Percentiles rank a stretch among this genome's conserved stretches.
phyloP scores from a whole-genome alignment of 2,329 filamentous ascomycete genomes.

The Microcyclospora pomicola region DNA sequence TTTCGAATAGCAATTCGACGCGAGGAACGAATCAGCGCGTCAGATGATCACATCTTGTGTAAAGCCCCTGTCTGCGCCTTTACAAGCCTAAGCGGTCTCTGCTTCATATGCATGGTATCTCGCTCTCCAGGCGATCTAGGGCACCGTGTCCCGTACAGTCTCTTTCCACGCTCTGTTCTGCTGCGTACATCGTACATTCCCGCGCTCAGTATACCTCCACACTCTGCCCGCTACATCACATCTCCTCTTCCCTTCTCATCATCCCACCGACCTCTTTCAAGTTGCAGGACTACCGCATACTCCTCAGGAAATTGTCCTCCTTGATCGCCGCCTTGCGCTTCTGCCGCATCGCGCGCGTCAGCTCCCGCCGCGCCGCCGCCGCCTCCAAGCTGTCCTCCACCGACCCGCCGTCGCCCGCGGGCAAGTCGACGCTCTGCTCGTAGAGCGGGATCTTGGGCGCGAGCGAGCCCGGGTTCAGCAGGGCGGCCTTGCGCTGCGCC shows the following conservation, averaged over 20 bases:
- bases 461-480: conserved; percentile 52
- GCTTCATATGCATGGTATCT: no score
- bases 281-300: conserved; percentile 39
- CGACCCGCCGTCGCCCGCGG: conserved; percentile 34
- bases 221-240: neutral
- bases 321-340: conserved; percentile 67
- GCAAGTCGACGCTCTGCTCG: conserved; percentile 65
- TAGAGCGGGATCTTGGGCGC: conserved; percentile 55
- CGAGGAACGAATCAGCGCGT: no score
- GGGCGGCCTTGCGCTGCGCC: conserved; percentile 47
- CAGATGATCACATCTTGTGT: no score
- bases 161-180: no score
- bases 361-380: conserved; percentile 41
- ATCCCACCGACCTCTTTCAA: neutral
- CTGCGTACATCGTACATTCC: no score
- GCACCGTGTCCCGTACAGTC: no score
- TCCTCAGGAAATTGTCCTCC: conserved; percentile 74
- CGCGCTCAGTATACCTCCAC: no score
- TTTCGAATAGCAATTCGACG: no score
- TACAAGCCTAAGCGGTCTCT: no score
- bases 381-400: conserved; percentile 33
- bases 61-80: no score
- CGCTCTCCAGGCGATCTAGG: no score
- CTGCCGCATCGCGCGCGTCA: conserved; percentile 58
- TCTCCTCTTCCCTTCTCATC: neutral